Percentiles rank a stretch among this genome's conserved stretches.
Evolutionary conservation across 768 basidiomycete species (phyloP).

Genomic region (Bullera alba): DNA sequence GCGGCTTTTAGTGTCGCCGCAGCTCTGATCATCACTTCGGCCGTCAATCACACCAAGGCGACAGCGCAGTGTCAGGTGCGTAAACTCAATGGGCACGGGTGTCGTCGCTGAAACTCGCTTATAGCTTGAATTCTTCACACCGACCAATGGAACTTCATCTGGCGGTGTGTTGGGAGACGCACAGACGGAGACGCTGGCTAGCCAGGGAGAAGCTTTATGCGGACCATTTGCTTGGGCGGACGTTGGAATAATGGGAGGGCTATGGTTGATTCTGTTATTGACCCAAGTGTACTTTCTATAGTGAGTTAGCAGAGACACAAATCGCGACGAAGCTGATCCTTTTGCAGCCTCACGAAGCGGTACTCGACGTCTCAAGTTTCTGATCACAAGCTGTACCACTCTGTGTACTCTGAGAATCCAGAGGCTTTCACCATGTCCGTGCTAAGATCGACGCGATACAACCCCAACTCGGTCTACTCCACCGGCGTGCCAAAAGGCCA

Average conservation of each 20-base stretch:
- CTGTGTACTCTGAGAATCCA: slow-evolving; percentile 54
- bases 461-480: slow-evolving; percentile 32
- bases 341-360: slow-evolving; percentile 51
- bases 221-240: slow-evolving; percentile 87
- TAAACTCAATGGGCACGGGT: slow-evolving; percentile 6
- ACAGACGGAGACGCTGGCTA: slow-evolving; percentile 29
- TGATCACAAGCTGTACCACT: slow-evolving; percentile 76
- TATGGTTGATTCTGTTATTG: slow-evolving; percentile 74
- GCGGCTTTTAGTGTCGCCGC: slow-evolving; percentile 69
- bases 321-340: slow-evolving; percentile 1
- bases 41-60: slow-evolving; percentile 65
- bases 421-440: slow-evolving; percentile 46
- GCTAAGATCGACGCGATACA: slow-evolving; percentile 32
- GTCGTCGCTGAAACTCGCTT: not conserved
- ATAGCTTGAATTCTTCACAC: slow-evolving; percentile 35
- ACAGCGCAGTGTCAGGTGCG: slow-evolving; percentile 57
- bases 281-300: slow-evolving; percentile 58
- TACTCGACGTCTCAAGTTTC: slow-evolving; percentile 66
- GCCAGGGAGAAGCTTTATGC: slow-evolving; percentile 67
- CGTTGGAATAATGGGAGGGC: slow-evolving; percentile 79
- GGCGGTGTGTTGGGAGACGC: not conserved
- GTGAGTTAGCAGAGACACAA: slow-evolving; percentile 17
- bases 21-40: slow-evolving; percentile 75
- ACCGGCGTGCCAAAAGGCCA: slow-evolving; percentile 11
- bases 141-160: slow-evolving; percentile 20